Evolutionary conservation across 805 yeast genomes (phyloP), one percentile per base, ranked within the genome.

Genomic region (Kluyveromyces dobzhanskii): DNA sequence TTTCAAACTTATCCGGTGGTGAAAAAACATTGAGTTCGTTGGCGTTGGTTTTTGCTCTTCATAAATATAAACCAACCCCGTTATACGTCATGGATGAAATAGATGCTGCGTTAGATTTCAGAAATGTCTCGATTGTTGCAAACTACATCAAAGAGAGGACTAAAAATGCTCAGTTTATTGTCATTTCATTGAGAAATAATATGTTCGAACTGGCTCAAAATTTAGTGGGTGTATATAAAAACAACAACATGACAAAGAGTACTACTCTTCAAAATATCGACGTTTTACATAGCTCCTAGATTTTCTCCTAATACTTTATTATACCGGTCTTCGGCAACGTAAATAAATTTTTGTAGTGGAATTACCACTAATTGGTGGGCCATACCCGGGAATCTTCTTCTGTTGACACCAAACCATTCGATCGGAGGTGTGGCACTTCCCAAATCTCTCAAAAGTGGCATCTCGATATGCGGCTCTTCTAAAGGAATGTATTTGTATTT

Each of bases 21-120:
- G 99, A 92, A 53, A 92, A 92, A 63, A 92, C 99, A 0, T 71
- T 92, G 45, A 83, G 95, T 51, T 90, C 97, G 0, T 69, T 92
- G 52, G 97, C 98, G 0, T 68, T 92, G 49, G 98, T 92, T 3
- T 92, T 92, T 70, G 97, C 98, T 0, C 71, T 92, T 21, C 98
- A 92, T 59, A 83, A 85, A 49, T 92, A 86, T 61, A 92, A 86
- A 58, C 98, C 98, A 1, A 92, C 98, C 0, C 98, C 98, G 4
- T 65, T 92, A 35, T 92, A 92, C 57, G 97, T 92, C 27, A 92
- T 92, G 98, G 98, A 92, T 66, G 98, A 92, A 65, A 92, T 92
- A 50, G 98, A 92, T 66, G 98, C 99, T 1, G 99, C 99, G 1
- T 71, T 92, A 47, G 99, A 92, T 65, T 92, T 92, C 64, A 70